These are phyloP conservation scores for Trichaptum fuscoviolaceum DNA, from an alignment of 768 basidiomycete species.

Conservation along the genomic window DNA sequence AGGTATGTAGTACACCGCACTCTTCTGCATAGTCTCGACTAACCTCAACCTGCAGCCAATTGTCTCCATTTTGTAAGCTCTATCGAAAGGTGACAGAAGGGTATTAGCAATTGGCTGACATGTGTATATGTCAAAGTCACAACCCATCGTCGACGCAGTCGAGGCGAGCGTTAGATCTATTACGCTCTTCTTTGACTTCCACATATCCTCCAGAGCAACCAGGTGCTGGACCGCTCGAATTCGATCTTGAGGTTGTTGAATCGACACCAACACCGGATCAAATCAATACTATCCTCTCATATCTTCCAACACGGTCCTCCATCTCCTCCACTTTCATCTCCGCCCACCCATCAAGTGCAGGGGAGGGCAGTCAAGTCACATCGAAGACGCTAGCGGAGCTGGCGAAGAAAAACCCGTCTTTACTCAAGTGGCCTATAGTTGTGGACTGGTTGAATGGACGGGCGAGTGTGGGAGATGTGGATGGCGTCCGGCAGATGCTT, in stretches of 20 bases:
- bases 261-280: slow-evolving; percentile 58
- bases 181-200: slow-evolving; percentile 50
- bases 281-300: slow-evolving; percentile 59
- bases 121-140: slow-evolving; percentile 40
- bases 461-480: slow-evolving; percentile 60
- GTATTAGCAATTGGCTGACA: not conserved
- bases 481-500: slow-evolving; percentile 62
- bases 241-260: slow-evolving; percentile 70
- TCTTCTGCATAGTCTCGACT: not conserved
- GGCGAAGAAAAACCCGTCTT: slow-evolving; percentile 49
- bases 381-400: slow-evolving; percentile 44
- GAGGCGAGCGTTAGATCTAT: slow-evolving; percentile 49
- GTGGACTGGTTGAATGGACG: slow-evolving; percentile 71
- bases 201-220: slow-evolving; percentile 56
- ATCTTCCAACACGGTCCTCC: slow-evolving; percentile 31
- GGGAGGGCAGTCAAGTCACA: slow-evolving; percentile 32
- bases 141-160: slow-evolving; percentile 62
- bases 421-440: slow-evolving; percentile 74
- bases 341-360: slow-evolving; percentile 48
- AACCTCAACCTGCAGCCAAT: not conserved
- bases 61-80: slow-evolving; percentile 3
- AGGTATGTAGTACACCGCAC: not conserved
- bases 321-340: slow-evolving; percentile 46
- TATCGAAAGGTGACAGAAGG: not conserved
- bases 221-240: slow-evolving; percentile 49